Evolutionary conservation across 768 basidiomycete species (phyloP).

Genomic region (Boletellus emodensis): DNA sequence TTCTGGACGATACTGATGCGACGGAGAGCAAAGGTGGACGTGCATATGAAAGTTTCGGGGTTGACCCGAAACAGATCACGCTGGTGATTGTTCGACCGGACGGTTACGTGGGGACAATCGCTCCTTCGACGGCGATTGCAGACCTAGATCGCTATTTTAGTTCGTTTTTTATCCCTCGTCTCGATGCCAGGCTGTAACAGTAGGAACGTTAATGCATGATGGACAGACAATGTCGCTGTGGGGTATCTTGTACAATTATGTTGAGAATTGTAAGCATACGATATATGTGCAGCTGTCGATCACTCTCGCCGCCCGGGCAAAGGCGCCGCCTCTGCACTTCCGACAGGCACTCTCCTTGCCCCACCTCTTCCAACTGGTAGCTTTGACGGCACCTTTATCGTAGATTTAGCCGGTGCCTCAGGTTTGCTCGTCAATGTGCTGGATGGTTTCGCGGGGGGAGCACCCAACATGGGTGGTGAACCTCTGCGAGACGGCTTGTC

Average conservation of each 20-base stretch:
- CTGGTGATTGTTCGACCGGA: constrained; percentile 39
- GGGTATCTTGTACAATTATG: constrained; percentile 26
- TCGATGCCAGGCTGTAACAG: background rate
- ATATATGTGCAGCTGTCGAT: constrained; percentile 5
- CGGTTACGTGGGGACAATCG: constrained; percentile 37
- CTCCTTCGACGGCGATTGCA: constrained; percentile 20
- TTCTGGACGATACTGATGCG: constrained; percentile 35
- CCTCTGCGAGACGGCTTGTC: constrained; percentile 32
- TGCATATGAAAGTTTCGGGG: constrained; percentile 34
- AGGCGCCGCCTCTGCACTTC: constrained; percentile 59
- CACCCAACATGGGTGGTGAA: constrained; percentile 19
- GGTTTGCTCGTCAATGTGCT: constrained; percentile 8
- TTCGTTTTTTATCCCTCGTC: constrained; percentile 36
- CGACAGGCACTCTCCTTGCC: constrained; percentile 62
- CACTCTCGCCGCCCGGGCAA: constrained; percentile 49
- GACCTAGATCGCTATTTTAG: constrained; percentile 49
- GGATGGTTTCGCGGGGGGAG: constrained; percentile 17
- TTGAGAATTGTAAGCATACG: constrained; percentile 12
- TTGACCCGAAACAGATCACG: constrained; percentile 26
- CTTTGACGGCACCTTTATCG: constrained; percentile 25
- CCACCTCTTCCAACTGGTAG: constrained; percentile 42
- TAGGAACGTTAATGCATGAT: background rate
- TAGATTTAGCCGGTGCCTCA: constrained; percentile 9
- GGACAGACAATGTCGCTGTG: background rate
- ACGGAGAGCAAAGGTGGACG: constrained; percentile 29